A percentile compares a stretch with the other conserved stretches of the same genome.
Conservation (phyloP, 2,329 filamentous ascomycete genomes). For the Penicillium sp. region DNA sequence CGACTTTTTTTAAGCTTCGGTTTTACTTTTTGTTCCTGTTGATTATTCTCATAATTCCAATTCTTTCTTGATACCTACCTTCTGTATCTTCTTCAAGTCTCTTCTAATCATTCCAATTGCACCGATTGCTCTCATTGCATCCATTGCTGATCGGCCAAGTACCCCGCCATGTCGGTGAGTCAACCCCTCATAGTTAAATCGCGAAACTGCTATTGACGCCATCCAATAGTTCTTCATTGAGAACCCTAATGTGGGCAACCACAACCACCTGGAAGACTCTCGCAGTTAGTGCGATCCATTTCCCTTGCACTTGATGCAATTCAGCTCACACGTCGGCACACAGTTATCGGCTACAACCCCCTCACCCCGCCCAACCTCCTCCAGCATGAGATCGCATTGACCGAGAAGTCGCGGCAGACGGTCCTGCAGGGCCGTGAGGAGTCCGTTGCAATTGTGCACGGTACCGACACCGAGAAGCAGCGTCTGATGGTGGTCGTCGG, state of each 20-base stretch:
- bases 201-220: conserved; percentile 3
- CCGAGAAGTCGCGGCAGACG: conserved; percentile 44
- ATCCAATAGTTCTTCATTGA: conserved; percentile 63
- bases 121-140: conserved; percentile 2
- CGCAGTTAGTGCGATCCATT: conserved; percentile 57
- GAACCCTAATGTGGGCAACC: conserved; percentile 74
- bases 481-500: conserved; percentile 76
- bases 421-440: conserved; percentile 58
- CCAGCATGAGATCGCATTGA: conserved; percentile 75
- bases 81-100: background rate
- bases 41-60: background rate
- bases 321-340: conserved; percentile 3
- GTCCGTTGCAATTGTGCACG: conserved; percentile 57
- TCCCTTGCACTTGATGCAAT: background rate
- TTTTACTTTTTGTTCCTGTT: background rate
- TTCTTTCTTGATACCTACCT: background rate
- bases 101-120: conserved; percentile 1
- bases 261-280: conserved; percentile 70
- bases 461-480: conserved; percentile 50
- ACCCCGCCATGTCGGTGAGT: conserved; percentile 37
- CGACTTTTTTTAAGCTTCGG: conserved; percentile 1
- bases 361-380: conserved; percentile 90
- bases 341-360: conserved; percentile 85
- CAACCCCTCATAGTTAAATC: conserved; percentile 10
- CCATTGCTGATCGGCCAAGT: conserved; percentile 1